Conservation (phyloP, 164 flowering plant species). For the Berberis thunbergii region DNA sequence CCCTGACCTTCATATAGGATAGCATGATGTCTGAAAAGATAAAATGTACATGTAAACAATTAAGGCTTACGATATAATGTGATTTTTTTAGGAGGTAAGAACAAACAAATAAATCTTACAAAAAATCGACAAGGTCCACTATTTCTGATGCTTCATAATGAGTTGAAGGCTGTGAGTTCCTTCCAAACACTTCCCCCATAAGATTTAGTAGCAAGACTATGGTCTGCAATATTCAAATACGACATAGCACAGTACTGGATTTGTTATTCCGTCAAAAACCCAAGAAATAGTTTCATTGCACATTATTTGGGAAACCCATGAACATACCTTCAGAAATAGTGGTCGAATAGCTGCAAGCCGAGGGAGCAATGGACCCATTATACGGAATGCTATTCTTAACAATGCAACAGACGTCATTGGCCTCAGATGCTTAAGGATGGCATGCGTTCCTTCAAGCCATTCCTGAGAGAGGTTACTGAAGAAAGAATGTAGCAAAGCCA, state of each 20-base stretch:
- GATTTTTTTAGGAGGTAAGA: background rate
- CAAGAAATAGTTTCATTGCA: background rate
- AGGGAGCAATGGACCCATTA: conserved; percentile 94
- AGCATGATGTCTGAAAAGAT: conserved; percentile 67
- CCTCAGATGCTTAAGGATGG: conserved; percentile 68
- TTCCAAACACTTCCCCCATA: conserved; percentile 88
- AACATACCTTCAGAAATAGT: conserved; percentile 80
- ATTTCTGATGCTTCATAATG: conserved; percentile 80
- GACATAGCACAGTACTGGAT: background rate
- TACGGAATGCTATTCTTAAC: conserved; percentile 86
- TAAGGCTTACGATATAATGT: background rate
- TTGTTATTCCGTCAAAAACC: background rate
- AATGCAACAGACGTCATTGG: conserved; percentile 90
- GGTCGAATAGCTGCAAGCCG: conserved; percentile 73
- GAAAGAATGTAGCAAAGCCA: conserved; percentile 86
- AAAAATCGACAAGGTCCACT: conserved; percentile 80
- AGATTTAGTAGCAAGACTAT: conserved; percentile 55
- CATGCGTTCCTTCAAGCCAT: conserved; percentile 90
- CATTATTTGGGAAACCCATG: background rate
- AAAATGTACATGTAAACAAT: conserved; percentile 6
- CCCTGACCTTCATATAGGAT: conserved; percentile 95
- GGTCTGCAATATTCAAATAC: conserved; percentile 32
- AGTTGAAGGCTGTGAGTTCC: conserved; percentile 49
- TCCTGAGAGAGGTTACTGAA: conserved; percentile 94
- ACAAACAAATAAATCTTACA: conserved; percentile 42